Base-by-base conservation (phyloP, 768 basidiomycete species). In the Lactarius sp. region DNA sequence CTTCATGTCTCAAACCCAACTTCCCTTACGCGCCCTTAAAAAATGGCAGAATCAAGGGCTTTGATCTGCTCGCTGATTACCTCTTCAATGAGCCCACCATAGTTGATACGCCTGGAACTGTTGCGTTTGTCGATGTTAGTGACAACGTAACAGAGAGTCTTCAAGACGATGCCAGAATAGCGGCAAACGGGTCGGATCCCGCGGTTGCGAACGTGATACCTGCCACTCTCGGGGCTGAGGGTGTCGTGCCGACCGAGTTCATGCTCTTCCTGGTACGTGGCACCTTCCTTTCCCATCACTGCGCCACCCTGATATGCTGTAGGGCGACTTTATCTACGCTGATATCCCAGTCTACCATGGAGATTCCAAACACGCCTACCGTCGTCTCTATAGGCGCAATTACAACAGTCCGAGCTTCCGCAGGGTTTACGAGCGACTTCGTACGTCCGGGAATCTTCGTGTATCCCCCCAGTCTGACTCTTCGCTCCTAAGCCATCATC, bases 251-350 rank as follows among this genome's bases (percentile, higher is more conserved):
- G 4, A 73, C 80, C 5, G 84, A 84, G 57, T 91, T 90, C 67
- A 73, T 90, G 73, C 70, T 89, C 6, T 83, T 90, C 71, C 74
- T 90, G 54, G 64, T 65, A 52, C n/a, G 34, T 14, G n/a, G 37
- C 4, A 2, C 1, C 22, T 33, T 39, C 14, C 12, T 27, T 47
- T 33, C 14, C 49, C 14, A 31, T 16, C 42, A 20, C 2, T 7
- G 4, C 0, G 16, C n/a, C 47, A 33, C 5, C n/a, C 39, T 65
- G 59, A 65, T 50, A 31, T 14, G 37, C 49, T 20, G 20, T 39
- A 65, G 54, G 88, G 88, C 6, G 88, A 90, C 70, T 87, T 86
- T 65, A 85, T 92, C 66, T 89, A 90, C 66, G 85, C 85, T 2
- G 88, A 90, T 68, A 83, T 87, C 2, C 88, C 90, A 6, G 55